These are phyloP conservation scores for Vigna trinervia DNA, from an alignment of 306 rosid genomes.

Conservation along the genomic window DNA sequence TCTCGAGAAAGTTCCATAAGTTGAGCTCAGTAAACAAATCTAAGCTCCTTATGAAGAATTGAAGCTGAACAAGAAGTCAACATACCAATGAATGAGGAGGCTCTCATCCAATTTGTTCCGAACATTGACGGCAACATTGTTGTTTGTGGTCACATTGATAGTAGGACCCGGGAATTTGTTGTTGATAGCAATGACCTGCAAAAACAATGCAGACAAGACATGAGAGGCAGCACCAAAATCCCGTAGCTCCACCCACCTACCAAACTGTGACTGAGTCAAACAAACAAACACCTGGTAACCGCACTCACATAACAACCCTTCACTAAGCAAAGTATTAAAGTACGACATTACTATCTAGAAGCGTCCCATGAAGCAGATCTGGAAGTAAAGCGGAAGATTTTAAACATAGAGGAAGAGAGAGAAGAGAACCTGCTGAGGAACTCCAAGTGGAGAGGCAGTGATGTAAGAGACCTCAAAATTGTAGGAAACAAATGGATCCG, in stretches of 20 bases:
- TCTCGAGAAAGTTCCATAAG: constrained; percentile 37
- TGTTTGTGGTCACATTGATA: constrained; percentile 85
- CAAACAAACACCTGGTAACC: constrained; percentile 10
- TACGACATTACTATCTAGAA: constrained; percentile 20
- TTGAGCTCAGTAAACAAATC: constrained; percentile 42
- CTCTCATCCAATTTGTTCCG: constrained; percentile 89
- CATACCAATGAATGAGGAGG: constrained; percentile 85
- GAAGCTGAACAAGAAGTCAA: constrained; percentile 3
- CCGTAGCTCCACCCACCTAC: not conserved
- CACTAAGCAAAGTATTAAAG: constrained; percentile 6
- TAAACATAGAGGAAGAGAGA: constrained; percentile 16
- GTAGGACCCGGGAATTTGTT: constrained; percentile 86
- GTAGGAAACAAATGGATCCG: constrained; percentile 65
- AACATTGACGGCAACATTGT: constrained; percentile 84
- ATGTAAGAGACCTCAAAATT: constrained; percentile 74
- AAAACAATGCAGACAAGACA: constrained; percentile 40
- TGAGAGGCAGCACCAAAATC: constrained; percentile 30
- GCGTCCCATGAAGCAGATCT: constrained; percentile 52
- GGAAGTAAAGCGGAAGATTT: constrained; percentile 44
- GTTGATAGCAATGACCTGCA: constrained; percentile 92
- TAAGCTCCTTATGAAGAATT: not conserved
- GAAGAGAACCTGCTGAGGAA: constrained; percentile 79
- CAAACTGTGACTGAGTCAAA: constrained; percentile 29
- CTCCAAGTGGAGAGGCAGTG: constrained; percentile 93
- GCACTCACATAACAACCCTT: constrained; percentile 23